Evolutionary conservation across 306 rosid species (phyloP).

Genomic region (Hippophae tibetana): DNA sequence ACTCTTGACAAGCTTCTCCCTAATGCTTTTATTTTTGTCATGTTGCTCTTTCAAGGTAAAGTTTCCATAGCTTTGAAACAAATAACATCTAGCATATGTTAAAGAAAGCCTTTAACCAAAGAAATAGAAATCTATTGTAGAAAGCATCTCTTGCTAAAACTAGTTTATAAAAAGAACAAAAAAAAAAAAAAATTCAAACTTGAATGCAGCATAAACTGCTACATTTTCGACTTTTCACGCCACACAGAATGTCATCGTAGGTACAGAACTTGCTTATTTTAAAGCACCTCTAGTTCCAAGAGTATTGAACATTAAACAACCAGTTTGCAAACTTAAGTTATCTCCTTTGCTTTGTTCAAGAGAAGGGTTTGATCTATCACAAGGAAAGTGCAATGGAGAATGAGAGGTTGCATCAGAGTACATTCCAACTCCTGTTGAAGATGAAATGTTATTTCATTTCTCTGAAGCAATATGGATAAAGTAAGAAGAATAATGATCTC

Average conservation of each 20-base stretch:
- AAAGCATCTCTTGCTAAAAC: too few species aligned
- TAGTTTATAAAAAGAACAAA: too few species aligned
- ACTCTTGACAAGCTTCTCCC: neutral
- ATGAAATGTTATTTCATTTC: conserved; percentile 23
- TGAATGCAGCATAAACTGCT: neutral
- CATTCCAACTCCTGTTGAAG: conserved; percentile 40
- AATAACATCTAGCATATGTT: too few species aligned
- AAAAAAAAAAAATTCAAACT: too few species aligned
- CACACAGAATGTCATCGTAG: too few species aligned
- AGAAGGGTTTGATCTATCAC: conserved; percentile 22
- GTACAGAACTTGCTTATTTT: neutral
- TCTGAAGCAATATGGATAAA: conserved; percentile 24
- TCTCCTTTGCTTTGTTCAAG: conserved; percentile 22
- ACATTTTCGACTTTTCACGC: neutral
- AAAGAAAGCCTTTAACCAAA: too few species aligned
- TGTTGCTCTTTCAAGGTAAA: neutral
- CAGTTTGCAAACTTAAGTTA: conserved; percentile 20
- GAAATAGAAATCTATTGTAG: too few species aligned
- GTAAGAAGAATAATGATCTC: conserved; percentile 16
- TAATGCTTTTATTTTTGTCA: neutral
- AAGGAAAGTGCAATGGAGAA: conserved; percentile 15
- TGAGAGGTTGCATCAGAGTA: conserved; percentile 25
- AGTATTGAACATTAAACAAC: conserved; percentile 52
- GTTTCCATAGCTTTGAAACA: too few species aligned
- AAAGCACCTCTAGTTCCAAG: conserved; percentile 65